phyloP scores from a whole-genome alignment of 495 filamentous ascomycete species.

The Penicillium turbatum region DNA sequence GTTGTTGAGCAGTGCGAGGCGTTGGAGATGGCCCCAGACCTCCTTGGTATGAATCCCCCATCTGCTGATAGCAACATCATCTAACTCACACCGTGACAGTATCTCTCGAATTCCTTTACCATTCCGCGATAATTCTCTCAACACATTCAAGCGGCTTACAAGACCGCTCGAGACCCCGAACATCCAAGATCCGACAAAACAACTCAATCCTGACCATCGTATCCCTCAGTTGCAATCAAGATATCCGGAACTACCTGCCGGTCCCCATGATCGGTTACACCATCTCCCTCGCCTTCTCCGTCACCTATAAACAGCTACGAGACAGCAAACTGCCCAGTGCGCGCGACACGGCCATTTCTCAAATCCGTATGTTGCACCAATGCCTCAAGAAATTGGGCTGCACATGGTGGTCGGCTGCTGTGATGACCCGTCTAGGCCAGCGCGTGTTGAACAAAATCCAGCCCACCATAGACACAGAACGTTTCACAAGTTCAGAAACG shows the following conservation, averaged over 20 bases:
- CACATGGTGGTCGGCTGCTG: constrained; percentile 25
- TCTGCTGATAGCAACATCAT: not conserved
- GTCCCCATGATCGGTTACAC: constrained; percentile 22
- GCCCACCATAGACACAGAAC: not conserved
- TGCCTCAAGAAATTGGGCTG: constrained; percentile 12
- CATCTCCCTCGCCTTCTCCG: constrained; percentile 22
- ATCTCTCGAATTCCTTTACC: constrained; percentile 18
- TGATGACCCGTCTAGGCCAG: constrained; percentile 24
- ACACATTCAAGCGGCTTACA: constrained; percentile 21
- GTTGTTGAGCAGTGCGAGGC: constrained; percentile 26
- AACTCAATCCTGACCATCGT: constrained; percentile 17
- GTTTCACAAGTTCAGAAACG: not conserved
- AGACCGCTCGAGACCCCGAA: constrained; percentile 12
- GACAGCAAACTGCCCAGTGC: constrained; percentile 13
- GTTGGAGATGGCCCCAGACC: constrained; percentile 7
- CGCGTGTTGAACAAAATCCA: constrained; percentile 16
- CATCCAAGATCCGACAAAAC: constrained; percentile 16
- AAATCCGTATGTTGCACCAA: constrained; percentile 17
- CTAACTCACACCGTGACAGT: constrained; percentile 11
- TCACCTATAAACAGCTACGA: constrained; percentile 23
- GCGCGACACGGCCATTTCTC: constrained; percentile 8
- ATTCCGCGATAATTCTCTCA: constrained; percentile 19
- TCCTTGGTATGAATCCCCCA: constrained; percentile 8
- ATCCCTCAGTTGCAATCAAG: constrained; percentile 13
- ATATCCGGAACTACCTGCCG: constrained; percentile 10